These are phyloP conservation scores for Leishmania amazonensis DNA, from an alignment of 208 protist genomes.

Conservation along the genomic window DNA sequence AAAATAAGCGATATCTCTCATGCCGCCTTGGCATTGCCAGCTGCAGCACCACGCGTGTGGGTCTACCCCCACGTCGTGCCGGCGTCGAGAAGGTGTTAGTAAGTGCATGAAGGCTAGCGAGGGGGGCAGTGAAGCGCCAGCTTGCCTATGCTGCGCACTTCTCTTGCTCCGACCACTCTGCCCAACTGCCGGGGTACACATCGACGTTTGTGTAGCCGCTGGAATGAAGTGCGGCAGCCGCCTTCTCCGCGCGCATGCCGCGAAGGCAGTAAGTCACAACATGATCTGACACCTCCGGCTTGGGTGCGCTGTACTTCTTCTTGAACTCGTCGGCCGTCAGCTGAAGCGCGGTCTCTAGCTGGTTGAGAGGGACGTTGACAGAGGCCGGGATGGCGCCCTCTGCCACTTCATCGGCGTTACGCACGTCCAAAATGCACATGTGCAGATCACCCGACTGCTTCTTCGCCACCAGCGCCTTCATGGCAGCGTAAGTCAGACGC, in stretches of 20 bases:
- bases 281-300: slow-evolving; percentile 47
- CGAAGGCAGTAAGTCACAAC: slow-evolving; percentile 74
- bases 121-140: not conserved
- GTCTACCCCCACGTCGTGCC: not conserved
- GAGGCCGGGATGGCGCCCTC: slow-evolving; percentile 60
- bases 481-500: slow-evolving; percentile 50
- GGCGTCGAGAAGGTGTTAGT: too few relatives aligned
- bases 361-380: slow-evolving; percentile 62
- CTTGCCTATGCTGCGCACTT: slow-evolving; percentile 16
- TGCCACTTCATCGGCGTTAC: slow-evolving; percentile 51
- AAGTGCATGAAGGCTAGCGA: not conserved
- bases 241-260: slow-evolving; percentile 61
- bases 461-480: slow-evolving; percentile 58
- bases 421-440: slow-evolving; percentile 69
- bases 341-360: slow-evolving; percentile 53
- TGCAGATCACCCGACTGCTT: slow-evolving; percentile 41
- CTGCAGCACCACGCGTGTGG: not conserved
- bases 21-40: not conserved
- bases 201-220: slow-evolving; percentile 64
- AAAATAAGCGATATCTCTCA: not conserved
- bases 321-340: slow-evolving; percentile 46
- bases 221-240: slow-evolving; percentile 31
- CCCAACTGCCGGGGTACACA: slow-evolving; percentile 76
- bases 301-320: slow-evolving; percentile 35
- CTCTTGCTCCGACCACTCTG: slow-evolving; percentile 62